Evolutionary conservation across 257 asterid species (phyloP).

Genomic region (Apocynum venetum): DNA sequence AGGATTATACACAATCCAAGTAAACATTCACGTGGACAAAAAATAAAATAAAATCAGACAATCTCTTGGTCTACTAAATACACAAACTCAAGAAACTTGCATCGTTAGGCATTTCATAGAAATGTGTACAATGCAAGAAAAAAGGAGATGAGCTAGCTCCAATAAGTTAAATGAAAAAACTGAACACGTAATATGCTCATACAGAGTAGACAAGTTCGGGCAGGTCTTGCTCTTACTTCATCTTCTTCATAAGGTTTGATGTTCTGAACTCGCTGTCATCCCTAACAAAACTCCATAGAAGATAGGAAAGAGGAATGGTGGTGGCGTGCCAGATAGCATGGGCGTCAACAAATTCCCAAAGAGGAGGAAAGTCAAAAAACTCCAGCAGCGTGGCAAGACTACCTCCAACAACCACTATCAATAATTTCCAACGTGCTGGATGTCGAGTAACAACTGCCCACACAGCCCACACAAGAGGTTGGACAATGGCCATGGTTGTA

Average conservation of each 20-base stretch:
- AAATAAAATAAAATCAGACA: conserved; percentile 10
- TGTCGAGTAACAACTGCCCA: conserved; percentile 69
- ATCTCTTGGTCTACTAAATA: conserved; percentile 21
- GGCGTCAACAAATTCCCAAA: conserved; percentile 64
- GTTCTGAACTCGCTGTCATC: conserved; percentile 75
- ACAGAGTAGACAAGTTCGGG: conserved; percentile 4
- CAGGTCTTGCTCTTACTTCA: conserved; percentile 28
- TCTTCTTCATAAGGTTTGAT: conserved; percentile 53
- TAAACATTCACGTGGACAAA: neutral
- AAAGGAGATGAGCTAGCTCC: conserved; percentile 19
- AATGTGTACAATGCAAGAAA: conserved; percentile 36
- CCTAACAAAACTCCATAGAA: conserved; percentile 80
- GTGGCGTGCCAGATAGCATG: conserved; percentile 85
- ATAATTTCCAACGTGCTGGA: conserved; percentile 68
- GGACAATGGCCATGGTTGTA: conserved; percentile 45
- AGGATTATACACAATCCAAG: neutral
- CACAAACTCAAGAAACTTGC: conserved; percentile 43
- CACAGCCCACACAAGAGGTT: conserved; percentile 58
- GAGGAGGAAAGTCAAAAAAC: conserved; percentile 81
- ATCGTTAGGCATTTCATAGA: conserved; percentile 29
- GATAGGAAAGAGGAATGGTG: conserved; percentile 62
- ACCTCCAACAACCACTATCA: conserved; percentile 66
- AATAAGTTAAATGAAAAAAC: conserved; percentile 17
- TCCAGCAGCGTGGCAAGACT: conserved; percentile 57
- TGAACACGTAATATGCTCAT: conserved; percentile 14